These are phyloP conservation scores for Coemansia sp. DNA, from an alignment of 192 early-diverging fungal genomes.

Conservation along the genomic window DNA sequence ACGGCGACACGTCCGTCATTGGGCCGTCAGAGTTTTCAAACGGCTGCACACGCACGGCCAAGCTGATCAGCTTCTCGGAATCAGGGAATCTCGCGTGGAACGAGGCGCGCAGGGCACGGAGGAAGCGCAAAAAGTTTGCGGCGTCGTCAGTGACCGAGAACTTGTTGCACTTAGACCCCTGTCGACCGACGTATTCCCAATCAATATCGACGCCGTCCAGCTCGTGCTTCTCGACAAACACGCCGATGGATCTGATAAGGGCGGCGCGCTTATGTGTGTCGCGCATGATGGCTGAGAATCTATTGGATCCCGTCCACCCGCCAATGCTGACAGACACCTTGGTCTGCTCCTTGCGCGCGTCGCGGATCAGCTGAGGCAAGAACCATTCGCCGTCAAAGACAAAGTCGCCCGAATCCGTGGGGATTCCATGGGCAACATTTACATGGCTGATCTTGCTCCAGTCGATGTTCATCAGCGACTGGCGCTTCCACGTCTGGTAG, in stretches of 20 bases:
- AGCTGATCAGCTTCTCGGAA: slow-evolving; percentile 54
- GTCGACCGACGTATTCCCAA: slow-evolving; percentile 63
- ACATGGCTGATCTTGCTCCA: slow-evolving; percentile 40
- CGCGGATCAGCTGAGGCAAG: slow-evolving; percentile 47
- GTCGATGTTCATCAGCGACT: slow-evolving; percentile 48
- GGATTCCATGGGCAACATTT: slow-evolving; percentile 51
- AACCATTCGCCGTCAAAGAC: slow-evolving; percentile 55
- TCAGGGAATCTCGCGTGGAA: slow-evolving; percentile 28
- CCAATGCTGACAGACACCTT: slow-evolving; percentile 64
- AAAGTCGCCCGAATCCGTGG: slow-evolving; percentile 43
- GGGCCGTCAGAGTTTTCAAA: slow-evolving; percentile 53
- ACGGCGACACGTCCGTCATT: slow-evolving; percentile 55
- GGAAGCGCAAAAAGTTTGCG: slow-evolving; percentile 37
- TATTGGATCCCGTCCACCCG: slow-evolving; percentile 74
- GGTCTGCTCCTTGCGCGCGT: slow-evolving; percentile 45
- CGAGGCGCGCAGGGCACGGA: slow-evolving; percentile 39
- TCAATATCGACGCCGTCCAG: slow-evolving; percentile 63
- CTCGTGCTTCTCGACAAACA: slow-evolving; percentile 53
- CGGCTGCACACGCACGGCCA: slow-evolving; percentile 61
- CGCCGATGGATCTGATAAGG: slow-evolving; percentile 58
- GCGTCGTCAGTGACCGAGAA: slow-evolving; percentile 32
- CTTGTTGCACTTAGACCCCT: slow-evolving; percentile 59
- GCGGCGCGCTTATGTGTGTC: slow-evolving; percentile 48
- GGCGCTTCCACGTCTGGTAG: slow-evolving; percentile 45
- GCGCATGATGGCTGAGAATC: slow-evolving; percentile 57